phyloP scores from a whole-genome alignment of 192 early-diverging fungal genomes.

The Backusella luteola region DNA sequence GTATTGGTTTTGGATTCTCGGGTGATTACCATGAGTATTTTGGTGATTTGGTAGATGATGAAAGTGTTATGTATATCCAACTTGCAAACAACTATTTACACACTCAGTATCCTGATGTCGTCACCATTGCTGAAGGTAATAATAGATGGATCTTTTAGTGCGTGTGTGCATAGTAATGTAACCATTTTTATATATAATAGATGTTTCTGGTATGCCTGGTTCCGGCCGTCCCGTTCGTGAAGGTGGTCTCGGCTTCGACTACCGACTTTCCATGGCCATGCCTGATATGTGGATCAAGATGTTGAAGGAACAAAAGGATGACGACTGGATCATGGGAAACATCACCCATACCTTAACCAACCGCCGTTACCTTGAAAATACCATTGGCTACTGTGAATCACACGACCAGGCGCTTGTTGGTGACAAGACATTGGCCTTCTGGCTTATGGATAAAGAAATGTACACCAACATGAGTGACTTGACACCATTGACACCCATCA shows the following conservation, averaged over 20 bases:
- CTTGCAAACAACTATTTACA: slow-evolving; percentile 86
- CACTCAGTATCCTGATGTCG: slow-evolving; percentile 70
- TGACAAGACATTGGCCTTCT: slow-evolving; percentile 98
- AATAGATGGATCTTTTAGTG: no score
- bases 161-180: no score
- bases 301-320: slow-evolving; percentile 87
- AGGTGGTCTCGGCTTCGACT: slow-evolving; percentile 96
- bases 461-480: slow-evolving; percentile 92
- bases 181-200: slow-evolving; percentile 35
- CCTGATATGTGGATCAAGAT: slow-evolving; percentile 99
- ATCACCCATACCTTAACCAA: slow-evolving; percentile 89
- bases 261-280: slow-evolving; percentile 93
- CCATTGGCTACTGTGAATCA: slow-evolving; percentile 92
- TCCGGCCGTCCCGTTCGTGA: slow-evolving; percentile 82
- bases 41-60: slow-evolving; percentile 77
- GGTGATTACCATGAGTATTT: slow-evolving; percentile 97
- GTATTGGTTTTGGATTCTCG: slow-evolving; percentile 89
- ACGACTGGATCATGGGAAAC: slow-evolving; percentile 89
- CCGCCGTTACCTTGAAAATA: slow-evolving; percentile 88
- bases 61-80: slow-evolving; percentile 89
- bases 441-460: slow-evolving; percentile 99
- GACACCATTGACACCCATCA: slow-evolving; percentile 76
- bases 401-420: slow-evolving; percentile 99
- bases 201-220: slow-evolving; percentile 99
- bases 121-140: slow-evolving; percentile 91